These are phyloP conservation scores for Ophiocordyceps robertsii DNA, from an alignment of 2,329 filamentous ascomycete genomes.

Conservation along the genomic window DNA sequence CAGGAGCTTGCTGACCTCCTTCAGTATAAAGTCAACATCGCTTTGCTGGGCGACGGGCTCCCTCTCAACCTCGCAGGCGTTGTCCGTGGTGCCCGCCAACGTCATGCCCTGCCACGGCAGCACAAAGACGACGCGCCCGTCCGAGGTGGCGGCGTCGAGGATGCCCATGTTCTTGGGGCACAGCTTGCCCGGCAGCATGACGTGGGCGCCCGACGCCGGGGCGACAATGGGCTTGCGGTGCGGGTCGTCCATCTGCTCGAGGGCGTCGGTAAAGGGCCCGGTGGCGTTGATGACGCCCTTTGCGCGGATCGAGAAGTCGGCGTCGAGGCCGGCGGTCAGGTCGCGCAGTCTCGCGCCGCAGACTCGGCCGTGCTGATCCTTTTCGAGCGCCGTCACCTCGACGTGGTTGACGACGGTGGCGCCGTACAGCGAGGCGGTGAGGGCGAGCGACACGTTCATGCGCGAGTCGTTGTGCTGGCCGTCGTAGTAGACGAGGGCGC, in stretches of 20 bases:
- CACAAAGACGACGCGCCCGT: constrained; percentile 82
- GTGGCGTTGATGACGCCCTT: constrained; percentile 78
- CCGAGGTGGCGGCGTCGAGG: constrained; percentile 68
- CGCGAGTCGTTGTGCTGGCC: constrained; percentile 78
- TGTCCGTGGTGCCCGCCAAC: constrained; percentile 72
- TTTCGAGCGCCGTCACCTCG: constrained; percentile 62
- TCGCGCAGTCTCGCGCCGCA: constrained; percentile 45
- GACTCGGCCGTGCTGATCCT: constrained; percentile 55
- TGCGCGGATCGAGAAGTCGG: constrained; percentile 57
- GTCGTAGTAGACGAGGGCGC: constrained; percentile 76
- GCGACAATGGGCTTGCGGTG: constrained; percentile 59
- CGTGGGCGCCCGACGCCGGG: constrained; percentile 69
- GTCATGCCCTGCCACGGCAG: constrained; percentile 80
- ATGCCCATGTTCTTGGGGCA: constrained; percentile 71
- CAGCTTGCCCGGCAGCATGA: constrained; percentile 68
- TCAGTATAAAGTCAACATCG: constrained; percentile 72
- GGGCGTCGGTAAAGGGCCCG: constrained; percentile 67
- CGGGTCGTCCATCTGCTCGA: constrained; percentile 69
- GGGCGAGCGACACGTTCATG: constrained; percentile 74
- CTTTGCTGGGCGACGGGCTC: constrained; percentile 62
- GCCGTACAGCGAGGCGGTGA: constrained; percentile 70
- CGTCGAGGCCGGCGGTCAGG: constrained; percentile 48
- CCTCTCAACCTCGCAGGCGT: constrained; percentile 51
- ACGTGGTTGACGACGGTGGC: constrained; percentile 71
- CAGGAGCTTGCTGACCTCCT: constrained; percentile 64